A percentile compares a stretch with the other conserved stretches of the same genome.
Conservation (phyloP, 73 alveolate species). For the Loxodes magnus region DNA sequence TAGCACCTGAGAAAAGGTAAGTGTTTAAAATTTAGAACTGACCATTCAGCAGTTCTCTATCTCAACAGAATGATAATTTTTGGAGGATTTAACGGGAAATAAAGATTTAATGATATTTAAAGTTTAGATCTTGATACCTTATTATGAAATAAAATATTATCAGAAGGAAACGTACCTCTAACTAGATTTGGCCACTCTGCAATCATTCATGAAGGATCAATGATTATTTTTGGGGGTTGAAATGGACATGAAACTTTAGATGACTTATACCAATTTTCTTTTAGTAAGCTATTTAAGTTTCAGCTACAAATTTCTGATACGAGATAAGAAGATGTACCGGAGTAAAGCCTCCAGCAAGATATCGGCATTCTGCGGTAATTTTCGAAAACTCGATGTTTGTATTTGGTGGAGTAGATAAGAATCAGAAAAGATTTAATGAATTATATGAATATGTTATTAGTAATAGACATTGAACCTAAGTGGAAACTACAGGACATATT, state of each 20-base stretch:
- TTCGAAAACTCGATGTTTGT: constrained; percentile 53
- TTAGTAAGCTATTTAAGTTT: too few species aligned
- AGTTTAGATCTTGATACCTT: constrained; percentile 7
- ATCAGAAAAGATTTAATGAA: constrained; percentile 45
- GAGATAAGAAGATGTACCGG: not conserved
- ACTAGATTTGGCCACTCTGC: constrained; percentile 71
- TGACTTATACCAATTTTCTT: constrained; percentile 34
- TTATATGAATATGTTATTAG: constrained; percentile 18
- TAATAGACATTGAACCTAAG: constrained; percentile 24
- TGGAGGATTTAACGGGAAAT: constrained; percentile 74
- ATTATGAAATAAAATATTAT: constrained; percentile 19
- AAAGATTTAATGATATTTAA: constrained; percentile 42
- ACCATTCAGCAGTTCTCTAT: constrained; percentile 49
- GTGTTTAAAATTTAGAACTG: constrained; percentile 46
- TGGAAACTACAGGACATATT: constrained; percentile 26
- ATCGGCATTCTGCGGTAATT: constrained; percentile 66
- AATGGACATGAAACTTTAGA: constrained; percentile 76
- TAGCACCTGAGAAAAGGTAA: constrained; percentile 16
- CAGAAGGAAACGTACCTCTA: constrained; percentile 10
- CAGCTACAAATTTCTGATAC: constrained; percentile 8
- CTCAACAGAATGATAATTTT: constrained; percentile 36
- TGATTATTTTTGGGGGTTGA: constrained; percentile 81
- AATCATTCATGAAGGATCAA: constrained; percentile 40
- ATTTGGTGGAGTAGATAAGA: constrained; percentile 75
- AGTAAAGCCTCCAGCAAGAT: constrained; percentile 28